Evolutionary conservation across 495 filamentous ascomycete genomes (phyloP).

Genomic region (Lentithecium fluviatile): DNA sequence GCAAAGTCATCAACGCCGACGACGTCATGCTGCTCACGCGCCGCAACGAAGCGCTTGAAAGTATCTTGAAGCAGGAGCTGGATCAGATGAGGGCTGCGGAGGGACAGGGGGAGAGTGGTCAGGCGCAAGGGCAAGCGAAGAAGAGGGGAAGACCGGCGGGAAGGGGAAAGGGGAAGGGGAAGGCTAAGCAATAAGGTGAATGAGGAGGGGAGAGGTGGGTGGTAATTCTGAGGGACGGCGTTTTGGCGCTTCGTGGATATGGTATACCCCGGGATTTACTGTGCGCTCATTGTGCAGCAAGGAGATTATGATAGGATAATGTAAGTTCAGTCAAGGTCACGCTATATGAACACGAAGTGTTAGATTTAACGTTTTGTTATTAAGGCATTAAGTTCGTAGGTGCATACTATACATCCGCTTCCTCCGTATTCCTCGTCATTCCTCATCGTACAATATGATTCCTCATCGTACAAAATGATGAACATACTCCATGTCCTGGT

Average conservation of each 20-base stretch:
- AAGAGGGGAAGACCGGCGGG: neutral
- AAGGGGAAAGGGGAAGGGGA: slow-evolving; percentile 23
- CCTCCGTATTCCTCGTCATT: too few species aligned
- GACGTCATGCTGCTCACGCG: slow-evolving; percentile 86
- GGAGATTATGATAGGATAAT: too few species aligned
- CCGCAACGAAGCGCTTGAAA: slow-evolving; percentile 75
- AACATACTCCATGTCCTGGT: slow-evolving; percentile 17
- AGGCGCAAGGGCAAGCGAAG: neutral
- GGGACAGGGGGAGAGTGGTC: slow-evolving; percentile 3
- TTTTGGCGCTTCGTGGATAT: neutral
- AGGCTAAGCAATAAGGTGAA: slow-evolving; percentile 19
- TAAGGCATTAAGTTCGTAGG: slow-evolving; percentile 21
- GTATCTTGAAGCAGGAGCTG: slow-evolving; percentile 34
- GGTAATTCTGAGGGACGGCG: neutral
- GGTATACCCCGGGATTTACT: neutral
- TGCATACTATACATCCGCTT: neutral
- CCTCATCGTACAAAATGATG: neutral
- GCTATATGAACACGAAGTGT: neutral
- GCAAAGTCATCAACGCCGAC: slow-evolving; percentile 73
- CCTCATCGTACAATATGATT: neutral
- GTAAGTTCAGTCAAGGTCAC: too few species aligned
- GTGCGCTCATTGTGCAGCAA: too few species aligned
- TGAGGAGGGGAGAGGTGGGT: neutral
- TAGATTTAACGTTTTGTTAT: slow-evolving; percentile 7
- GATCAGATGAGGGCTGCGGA: slow-evolving; percentile 36